A percentile compares a stretch with the other conserved stretches of the same genome.
Evolutionary conservation across 2,329 filamentous ascomycete genomes (phyloP).

Genomic region (Sporothrix phasma): DNA sequence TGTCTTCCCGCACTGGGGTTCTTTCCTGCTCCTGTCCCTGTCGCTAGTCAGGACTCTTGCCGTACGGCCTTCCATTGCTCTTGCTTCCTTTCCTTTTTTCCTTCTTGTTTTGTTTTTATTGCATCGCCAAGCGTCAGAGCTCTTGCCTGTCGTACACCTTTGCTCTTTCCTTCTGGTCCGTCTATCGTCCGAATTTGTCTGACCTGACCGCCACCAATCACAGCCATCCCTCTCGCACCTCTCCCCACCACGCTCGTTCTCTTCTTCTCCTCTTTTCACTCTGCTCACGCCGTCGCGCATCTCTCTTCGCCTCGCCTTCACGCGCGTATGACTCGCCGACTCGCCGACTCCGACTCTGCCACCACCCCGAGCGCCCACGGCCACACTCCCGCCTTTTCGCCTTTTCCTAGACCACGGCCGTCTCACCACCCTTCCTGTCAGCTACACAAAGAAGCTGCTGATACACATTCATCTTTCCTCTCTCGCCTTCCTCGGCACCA

Average conservation of each 20-base stretch:
- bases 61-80: neutral
- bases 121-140: neutral
- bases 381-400: neutral
- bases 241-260: neutral
- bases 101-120: neutral
- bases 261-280: neutral
- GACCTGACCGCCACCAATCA: constrained; percentile 3
- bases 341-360: too few species aligned
- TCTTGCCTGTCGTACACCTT: neutral
- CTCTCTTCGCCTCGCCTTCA: neutral
- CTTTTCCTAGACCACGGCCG: neutral
- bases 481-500: neutral
- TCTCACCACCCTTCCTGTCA: neutral
- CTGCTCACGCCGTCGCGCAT: neutral
- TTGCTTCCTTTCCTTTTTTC: neutral
- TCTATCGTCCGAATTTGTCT: neutral
- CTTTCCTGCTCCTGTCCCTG: neutral
- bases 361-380: neutral
- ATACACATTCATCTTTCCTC: neutral
- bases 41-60: neutral
- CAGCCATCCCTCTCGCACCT: constrained; percentile 9
- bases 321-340: neutral
- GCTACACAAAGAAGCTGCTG: neutral
- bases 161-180: neutral
- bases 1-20: neutral